A percentile compares a stretch with the other conserved stretches of the same genome.
Conservation (phyloP, 345 rosid species). For the Boechera retrofracta region DNA sequence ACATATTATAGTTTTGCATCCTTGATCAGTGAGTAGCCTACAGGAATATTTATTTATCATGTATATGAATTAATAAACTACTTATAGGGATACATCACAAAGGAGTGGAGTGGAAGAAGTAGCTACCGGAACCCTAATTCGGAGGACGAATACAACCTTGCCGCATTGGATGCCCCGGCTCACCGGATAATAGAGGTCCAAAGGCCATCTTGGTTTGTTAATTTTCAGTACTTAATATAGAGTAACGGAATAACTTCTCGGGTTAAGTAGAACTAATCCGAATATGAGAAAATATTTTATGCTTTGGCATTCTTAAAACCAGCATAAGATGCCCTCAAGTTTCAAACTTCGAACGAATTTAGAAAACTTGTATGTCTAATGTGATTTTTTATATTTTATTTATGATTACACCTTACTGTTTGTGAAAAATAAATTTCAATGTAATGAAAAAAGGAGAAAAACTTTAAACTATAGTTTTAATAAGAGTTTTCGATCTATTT, state of each 20-base stretch:
- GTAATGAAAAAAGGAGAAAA: neutral
- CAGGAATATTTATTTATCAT: neutral
- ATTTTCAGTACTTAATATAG: conserved; percentile 4
- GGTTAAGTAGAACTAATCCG: conserved; percentile 24
- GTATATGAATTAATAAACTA: neutral
- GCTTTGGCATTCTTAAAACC: conserved; percentile 3
- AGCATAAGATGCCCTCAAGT: neutral
- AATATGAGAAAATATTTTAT: neutral
- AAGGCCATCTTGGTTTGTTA: conserved; percentile 21
- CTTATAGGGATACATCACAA: conserved; percentile 28
- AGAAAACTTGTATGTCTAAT: conserved; percentile 14
- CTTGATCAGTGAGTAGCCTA: conserved; percentile 1
- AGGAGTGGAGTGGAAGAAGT: conserved; percentile 16
- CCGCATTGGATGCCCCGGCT: conserved; percentile 45
- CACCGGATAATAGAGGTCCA: conserved; percentile 10
- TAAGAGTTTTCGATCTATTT: too few relatives aligned
- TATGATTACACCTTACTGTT: neutral
- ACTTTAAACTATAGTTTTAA: too few relatives aligned
- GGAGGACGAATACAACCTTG: conserved; percentile 22
- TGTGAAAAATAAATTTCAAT: neutral
- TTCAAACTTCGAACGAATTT: neutral
- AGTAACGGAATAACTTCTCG: conserved; percentile 23
- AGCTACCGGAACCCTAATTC: conserved; percentile 10
- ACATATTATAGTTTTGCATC: neutral
- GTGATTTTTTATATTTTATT: conserved; percentile 27